phyloP scores from a whole-genome alignment of 352 stramenopile genomes.

The Globisporangium uncinulatum region DNA sequence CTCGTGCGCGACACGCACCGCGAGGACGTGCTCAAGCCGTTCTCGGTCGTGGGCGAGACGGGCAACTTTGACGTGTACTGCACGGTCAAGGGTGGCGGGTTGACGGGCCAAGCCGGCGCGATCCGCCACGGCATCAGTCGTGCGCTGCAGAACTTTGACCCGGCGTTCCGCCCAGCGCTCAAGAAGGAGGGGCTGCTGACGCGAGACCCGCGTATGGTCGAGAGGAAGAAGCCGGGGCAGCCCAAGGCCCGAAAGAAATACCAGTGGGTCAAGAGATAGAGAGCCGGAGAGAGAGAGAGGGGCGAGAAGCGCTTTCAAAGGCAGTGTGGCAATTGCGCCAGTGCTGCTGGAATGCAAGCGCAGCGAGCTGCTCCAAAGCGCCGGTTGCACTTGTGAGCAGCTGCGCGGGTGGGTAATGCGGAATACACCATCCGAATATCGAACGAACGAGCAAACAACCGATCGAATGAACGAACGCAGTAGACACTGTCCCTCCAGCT shows the following conservation, averaged over 20 bases:
- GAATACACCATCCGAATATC: not conserved
- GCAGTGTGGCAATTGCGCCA: not conserved
- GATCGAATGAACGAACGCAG: not conserved
- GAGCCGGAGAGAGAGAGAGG: conserved; percentile 34
- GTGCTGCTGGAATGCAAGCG: too few species aligned
- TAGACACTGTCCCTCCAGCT: not conserved
- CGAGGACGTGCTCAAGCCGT: conserved; percentile 84
- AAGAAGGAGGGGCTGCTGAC: conserved; percentile 93
- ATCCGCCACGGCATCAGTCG: conserved; percentile 91
- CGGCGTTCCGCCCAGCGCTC: conserved; percentile 85
- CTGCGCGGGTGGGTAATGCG: not conserved
- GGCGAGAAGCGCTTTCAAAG: not conserved
- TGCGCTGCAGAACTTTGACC: conserved; percentile 93
- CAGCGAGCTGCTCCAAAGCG: not conserved
- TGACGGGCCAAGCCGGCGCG: conserved; percentile 92
- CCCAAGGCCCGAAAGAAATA: conserved; percentile 96
- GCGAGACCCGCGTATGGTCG: conserved; percentile 93
- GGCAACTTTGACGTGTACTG: conserved; percentile 90
- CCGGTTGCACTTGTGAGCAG: not conserved
- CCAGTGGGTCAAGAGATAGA: conserved; percentile 98
- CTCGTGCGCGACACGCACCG: conserved; percentile 89
- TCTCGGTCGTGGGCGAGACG: conserved; percentile 60
- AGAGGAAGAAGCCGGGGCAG: conserved; percentile 95
- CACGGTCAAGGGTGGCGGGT: conserved; percentile 90
- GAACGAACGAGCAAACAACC: not conserved